Evolutionary conservation across 441 rosid species (phyloP), one percentile per base, ranked within the genome.

Genomic region (Gossypium laxum): DNA sequence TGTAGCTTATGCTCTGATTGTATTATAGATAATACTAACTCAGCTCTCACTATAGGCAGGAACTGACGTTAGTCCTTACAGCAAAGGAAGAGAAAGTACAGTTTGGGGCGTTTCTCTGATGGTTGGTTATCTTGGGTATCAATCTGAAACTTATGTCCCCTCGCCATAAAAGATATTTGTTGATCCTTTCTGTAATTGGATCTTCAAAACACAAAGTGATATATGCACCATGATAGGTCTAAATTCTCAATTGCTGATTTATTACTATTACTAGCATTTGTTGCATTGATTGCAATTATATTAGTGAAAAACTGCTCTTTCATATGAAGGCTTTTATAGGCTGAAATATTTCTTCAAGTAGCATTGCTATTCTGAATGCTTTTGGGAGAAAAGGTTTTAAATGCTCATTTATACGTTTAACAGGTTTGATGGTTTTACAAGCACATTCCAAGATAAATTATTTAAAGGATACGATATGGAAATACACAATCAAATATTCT

Each of bases 341-440:
- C 45, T 32, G 26, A 34, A 34, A 10, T 34, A 18, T 64, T 64
- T 38, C 15, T 64, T 43, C 45, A 63, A 30, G 41, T 24, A 1
- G 51, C 58, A 8, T 64, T 70, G 17, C 26, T 64, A 38, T 43
- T 34, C 50, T 3, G 50, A 34, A 6, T 41, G 21, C 57, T 34
- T 71, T 72, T 28, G 12, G 45, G 22, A 12, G 17, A 45, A 66
- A 60, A 32, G 18, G 48, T 67, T 51, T n/a, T 28, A 0, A 26
- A 34, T 65, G 11, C 45, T 75, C 24, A 14, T 72, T 66, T 34
- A 14, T 6, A 1, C 65, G 22, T 75, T 38, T 59, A 45, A 79
- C 82, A 94, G 97, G 84, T 90, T 91, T 79, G 97, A 94, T 82
- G 97, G 98, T 47, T 94, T 94, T 81, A 94, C 98, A 14, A 94